phyloP scores from a whole-genome alignment of 768 basidiomycete genomes.

The Trametes gibbosa region DNA sequence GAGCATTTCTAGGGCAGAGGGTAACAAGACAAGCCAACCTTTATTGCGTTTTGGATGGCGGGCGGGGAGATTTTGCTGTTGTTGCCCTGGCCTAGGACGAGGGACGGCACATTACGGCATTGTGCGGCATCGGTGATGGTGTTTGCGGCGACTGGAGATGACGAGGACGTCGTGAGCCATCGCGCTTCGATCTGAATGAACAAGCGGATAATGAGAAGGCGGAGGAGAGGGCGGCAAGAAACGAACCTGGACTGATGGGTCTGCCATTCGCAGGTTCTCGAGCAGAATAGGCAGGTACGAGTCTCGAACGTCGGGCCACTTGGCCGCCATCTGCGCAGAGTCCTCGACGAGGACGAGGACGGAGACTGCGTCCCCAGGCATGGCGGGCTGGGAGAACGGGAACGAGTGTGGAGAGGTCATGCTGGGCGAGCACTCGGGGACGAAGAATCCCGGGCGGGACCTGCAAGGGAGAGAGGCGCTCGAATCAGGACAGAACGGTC shows the following conservation, averaged over 20 bases:
- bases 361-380: constrained; percentile 25
- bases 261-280: constrained; percentile 23
- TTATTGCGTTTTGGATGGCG: constrained; percentile 20
- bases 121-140: constrained; percentile 8
- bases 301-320: constrained; percentile 28
- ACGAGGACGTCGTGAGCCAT: constrained; percentile 26
- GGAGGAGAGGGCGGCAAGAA: neutral
- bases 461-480: constrained; percentile 16
- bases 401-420: constrained; percentile 21
- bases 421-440: constrained; percentile 5
- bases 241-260: constrained; percentile 25
- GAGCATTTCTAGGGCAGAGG: neutral
- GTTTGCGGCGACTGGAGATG: constrained; percentile 11
- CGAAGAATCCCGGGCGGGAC: constrained; percentile 17
- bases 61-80: constrained; percentile 19
- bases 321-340: constrained; percentile 21
- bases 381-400: constrained; percentile 22
- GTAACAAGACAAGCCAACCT: constrained; percentile 10
- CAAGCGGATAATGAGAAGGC: constrained; percentile 10
- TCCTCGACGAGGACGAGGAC: constrained; percentile 31
- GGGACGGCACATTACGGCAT: constrained; percentile 18
- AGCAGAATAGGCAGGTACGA: constrained; percentile 27
- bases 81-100: constrained; percentile 16
- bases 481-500: constrained; percentile 18
- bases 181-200: constrained; percentile 24